A percentile compares a stretch with the other conserved stretches of the same genome.
Evolutionary conservation across 768 basidiomycete species (phyloP).

Genomic region (Chalciporus chontae): DNA sequence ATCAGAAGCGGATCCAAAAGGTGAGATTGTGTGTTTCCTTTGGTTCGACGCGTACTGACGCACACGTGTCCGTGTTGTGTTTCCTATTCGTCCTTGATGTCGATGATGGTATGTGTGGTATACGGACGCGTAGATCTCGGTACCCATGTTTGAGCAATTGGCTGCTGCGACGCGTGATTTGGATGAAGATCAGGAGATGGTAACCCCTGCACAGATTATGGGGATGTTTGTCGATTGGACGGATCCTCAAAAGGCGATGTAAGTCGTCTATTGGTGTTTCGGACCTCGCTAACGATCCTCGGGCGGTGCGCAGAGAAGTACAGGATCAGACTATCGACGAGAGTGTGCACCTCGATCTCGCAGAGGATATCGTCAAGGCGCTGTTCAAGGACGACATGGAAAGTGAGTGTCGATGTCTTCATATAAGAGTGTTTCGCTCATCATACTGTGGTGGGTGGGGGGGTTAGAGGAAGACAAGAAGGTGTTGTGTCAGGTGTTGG

Average conservation of each 20-base stretch:
- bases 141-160: constrained; percentile 63
- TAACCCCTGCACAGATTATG: constrained; percentile 67
- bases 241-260: constrained; percentile 70
- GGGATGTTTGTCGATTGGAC: constrained; percentile 88
- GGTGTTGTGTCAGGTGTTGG: constrained; percentile 57
- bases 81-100: background rate
- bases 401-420: constrained; percentile 42
- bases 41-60: no score
- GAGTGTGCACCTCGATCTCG: constrained; percentile 53
- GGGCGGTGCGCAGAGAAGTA: constrained; percentile 32
- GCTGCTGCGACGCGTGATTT: constrained; percentile 54
- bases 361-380: constrained; percentile 46
- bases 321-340: constrained; percentile 38
- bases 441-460: background rate
- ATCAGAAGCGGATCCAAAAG: constrained; percentile 72
- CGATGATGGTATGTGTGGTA: no score
- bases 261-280: constrained; percentile 27
- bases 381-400: constrained; percentile 47
- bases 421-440: constrained; percentile 46
- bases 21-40: constrained; percentile 8
- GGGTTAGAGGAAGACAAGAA: constrained; percentile 62
- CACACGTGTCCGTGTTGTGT: background rate
- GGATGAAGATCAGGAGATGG: constrained; percentile 73
- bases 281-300: no score
- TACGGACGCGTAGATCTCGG: constrained; percentile 52